phyloP scores from a whole-genome alignment of 148 eudicot species.

The Fagopyrum esculentum region DNA sequence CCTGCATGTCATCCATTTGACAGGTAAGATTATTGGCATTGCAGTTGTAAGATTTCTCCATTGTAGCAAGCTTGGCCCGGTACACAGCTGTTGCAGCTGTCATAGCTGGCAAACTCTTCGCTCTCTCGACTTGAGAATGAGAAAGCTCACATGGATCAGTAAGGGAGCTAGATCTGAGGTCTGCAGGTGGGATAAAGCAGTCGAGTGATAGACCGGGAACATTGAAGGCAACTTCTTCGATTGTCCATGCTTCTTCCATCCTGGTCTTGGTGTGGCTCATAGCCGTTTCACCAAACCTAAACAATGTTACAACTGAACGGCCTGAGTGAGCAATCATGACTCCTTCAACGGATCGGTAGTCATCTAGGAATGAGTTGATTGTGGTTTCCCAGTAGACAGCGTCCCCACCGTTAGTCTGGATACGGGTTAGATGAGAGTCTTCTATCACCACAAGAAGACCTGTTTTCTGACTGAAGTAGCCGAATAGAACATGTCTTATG shows the following conservation, averaged over 20 bases:
- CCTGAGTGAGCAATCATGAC: constrained; percentile 96
- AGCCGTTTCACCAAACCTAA: constrained; percentile 82
- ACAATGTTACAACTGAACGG: constrained; percentile 83
- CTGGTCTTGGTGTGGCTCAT: constrained; percentile 74
- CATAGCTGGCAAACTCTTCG: constrained; percentile 38
- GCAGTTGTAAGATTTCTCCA: constrained; percentile 35
- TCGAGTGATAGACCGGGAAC: constrained; percentile 76
- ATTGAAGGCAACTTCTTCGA: constrained; percentile 72
- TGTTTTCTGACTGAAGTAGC: constrained; percentile 57
- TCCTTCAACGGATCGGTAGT: constrained; percentile 81
- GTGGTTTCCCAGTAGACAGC: constrained; percentile 98
- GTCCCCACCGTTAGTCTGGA: constrained; percentile 80
- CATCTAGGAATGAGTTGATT: constrained; percentile 71
- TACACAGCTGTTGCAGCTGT: constrained; percentile 41
- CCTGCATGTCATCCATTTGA: constrained; percentile 53
- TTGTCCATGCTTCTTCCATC: constrained; percentile 75
- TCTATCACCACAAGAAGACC: constrained; percentile 58
- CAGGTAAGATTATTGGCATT: constrained; percentile 35
- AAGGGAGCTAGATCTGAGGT: constrained; percentile 46
- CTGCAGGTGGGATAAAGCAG: constrained; percentile 94
- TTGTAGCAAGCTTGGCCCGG: constrained; percentile 66
- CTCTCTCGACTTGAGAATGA: constrained; percentile 52
- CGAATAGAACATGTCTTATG: constrained; percentile 44
- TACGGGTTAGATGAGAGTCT: constrained; percentile 77
- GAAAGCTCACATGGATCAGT: constrained; percentile 57